Percentiles rank a stretch among this genome's conserved stretches.
Evolutionary conservation across 2,329 filamentous ascomycete genomes (phyloP).

Genomic region (Epichloe sylvatica): DNA sequence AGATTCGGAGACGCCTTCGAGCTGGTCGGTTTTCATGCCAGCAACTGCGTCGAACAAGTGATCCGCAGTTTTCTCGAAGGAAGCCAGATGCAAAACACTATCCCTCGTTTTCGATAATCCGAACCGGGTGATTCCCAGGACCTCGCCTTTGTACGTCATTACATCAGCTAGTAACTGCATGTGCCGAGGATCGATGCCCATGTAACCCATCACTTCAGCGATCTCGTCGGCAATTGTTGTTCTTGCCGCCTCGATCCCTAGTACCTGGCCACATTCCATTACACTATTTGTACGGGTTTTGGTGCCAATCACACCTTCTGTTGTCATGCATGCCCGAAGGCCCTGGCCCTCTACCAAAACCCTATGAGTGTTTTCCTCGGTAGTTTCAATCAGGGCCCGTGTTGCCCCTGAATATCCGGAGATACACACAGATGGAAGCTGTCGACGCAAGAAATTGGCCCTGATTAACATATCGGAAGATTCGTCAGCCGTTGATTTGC

Average conservation of each 20-base stretch:
- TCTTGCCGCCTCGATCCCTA: conserved; percentile 90
- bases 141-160: conserved; percentile 98
- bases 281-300: conserved; percentile 69
- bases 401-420: conserved; percentile 77
- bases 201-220: conserved; percentile 72
- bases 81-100: conserved; percentile 81
- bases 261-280: conserved; percentile 73
- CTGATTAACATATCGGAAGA: conserved; percentile 49
- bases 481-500: conserved; percentile 30
- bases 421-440: conserved; percentile 70
- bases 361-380: conserved; percentile 51
- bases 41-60: conserved; percentile 92
- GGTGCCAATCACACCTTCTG: conserved; percentile 73
- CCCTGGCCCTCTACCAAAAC: conserved; percentile 94
- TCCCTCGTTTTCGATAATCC: conserved; percentile 94
- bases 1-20: conserved; percentile 88
- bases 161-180: conserved; percentile 96
- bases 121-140: conserved; percentile 91
- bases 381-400: conserved; percentile 79
- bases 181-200: conserved; percentile 93
- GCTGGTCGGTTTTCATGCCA: conserved; percentile 78
- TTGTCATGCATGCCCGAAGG: conserved; percentile 78
- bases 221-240: conserved; percentile 85
- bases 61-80: conserved; percentile 96
- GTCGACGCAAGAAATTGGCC: conserved; percentile 72